Base-by-base conservation (phyloP, 306 rosid species). In the Crotalaria pallida region DNA sequence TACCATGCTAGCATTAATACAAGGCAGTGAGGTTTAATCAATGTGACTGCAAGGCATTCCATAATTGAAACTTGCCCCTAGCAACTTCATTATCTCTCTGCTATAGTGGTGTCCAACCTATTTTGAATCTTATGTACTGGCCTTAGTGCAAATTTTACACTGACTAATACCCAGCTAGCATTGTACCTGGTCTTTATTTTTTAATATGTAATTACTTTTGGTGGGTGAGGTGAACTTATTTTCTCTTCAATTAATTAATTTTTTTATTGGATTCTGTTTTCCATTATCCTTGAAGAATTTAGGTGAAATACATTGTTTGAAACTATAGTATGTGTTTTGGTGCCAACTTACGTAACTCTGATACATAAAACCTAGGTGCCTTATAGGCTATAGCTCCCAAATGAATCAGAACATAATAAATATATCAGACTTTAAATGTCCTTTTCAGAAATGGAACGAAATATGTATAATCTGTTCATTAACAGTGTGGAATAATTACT, bases 1-100 rank as follows among this genome's bases (percentile, higher is more conserved):
- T 74, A 82, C 83, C 80, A 56, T 74, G 67, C 63, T 77, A 73
- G 83, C 62, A 77, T 73, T 63, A n/a, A n/a, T n/a, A n/a, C 36
- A 69, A 49, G 57, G 34, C 60, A 69, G 80, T 69, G 80, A 82
- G 86, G 83, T 78, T 82, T 80, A 74, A 78, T 74, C 83, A 74
- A 52, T 61, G 73, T 66, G 64, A 74, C 79, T 62, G 34, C 75
- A 76, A 67, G 31, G 43, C 58, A 65, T 64, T 5, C 48, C 24
- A 69, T 62, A n/a, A 36, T 81, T 67, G 67, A 77, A 72, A 72
- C 76, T 72, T 72, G 71, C 65, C 68, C 72, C 61, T 16, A 71
- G 64, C 60, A 72, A 65, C 68, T 50, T 49, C 16, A 58, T 33
- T 45, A 65, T 71, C 63, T 64, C 41, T 58, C 23, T 76, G 17